A percentile compares a stretch with the other conserved stretches of the same genome.
Conservation (phyloP, 2,329 filamentous ascomycete species). For the Neonectria hederae region DNA sequence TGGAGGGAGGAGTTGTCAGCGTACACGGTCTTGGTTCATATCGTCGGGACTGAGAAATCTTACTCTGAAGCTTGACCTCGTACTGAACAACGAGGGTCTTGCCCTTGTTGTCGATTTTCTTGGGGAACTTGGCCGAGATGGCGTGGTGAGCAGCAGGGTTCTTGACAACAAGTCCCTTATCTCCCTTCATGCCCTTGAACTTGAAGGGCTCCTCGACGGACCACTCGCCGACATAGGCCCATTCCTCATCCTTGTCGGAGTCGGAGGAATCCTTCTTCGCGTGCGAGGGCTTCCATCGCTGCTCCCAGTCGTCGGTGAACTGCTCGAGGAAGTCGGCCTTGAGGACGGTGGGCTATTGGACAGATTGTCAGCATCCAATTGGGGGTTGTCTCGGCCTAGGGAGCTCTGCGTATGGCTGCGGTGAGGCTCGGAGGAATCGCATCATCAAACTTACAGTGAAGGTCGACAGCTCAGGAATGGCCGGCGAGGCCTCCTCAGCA, state of each 20-base stretch:
- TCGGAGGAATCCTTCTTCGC: constrained; percentile 91
- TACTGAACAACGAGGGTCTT: constrained; percentile 98
- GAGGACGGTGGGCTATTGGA: constrained; percentile 77
- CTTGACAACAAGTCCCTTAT: constrained; percentile 98
- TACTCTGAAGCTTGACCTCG: constrained; percentile 98
- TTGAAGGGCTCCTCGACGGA: constrained; percentile 91
- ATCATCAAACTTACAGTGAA: constrained; percentile 78
- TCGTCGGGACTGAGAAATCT: constrained; percentile 45
- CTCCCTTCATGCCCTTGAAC: constrained; percentile 91
- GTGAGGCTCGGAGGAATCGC: background rate
- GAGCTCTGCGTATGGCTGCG: background rate
- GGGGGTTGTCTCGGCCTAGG: background rate
- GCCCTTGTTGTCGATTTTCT: constrained; percentile 96
- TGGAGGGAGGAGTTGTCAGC: constrained; percentile 53
- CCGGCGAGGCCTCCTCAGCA: constrained; percentile 64
- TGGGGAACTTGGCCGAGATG: constrained; percentile 98
- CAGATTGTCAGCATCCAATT: constrained; percentile 40
- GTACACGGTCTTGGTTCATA: background rate
- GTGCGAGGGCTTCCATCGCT: constrained; percentile 91
- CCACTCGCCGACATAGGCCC: constrained; percentile 98
- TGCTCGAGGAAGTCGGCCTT: constrained; percentile 98
- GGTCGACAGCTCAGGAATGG: constrained; percentile 74
- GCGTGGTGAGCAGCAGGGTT: constrained; percentile 97
- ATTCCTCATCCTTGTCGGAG: constrained; percentile 85
- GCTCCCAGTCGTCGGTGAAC: constrained; percentile 96